phyloP scores from a whole-genome alignment of 2,329 filamentous ascomycete species.

The Penicillium sumatraense region DNA sequence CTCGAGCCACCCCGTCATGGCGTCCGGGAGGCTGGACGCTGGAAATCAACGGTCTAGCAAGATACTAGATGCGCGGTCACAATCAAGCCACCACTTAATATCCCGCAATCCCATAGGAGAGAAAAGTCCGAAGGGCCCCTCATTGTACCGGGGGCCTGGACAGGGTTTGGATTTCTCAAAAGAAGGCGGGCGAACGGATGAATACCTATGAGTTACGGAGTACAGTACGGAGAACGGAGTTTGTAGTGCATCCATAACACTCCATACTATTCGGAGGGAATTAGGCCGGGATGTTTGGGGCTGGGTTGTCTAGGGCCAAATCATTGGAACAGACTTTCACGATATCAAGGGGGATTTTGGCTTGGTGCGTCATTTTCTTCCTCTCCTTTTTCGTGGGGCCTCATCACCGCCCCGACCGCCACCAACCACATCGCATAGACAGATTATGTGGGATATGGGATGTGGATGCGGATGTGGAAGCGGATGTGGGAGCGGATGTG shows the following conservation, averaged over 20 bases:
- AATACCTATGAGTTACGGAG: not conserved
- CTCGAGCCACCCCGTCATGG: slow-evolving; percentile 3
- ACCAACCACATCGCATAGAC: not conserved
- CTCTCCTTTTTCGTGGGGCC: not conserved
- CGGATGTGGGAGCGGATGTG: not conserved
- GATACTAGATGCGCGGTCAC: not conserved
- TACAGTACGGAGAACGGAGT: not conserved
- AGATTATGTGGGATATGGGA: not conserved
- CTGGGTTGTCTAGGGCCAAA: not conserved
- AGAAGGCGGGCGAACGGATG: slow-evolving; percentile 7
- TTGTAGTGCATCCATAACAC: no score
- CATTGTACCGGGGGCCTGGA: slow-evolving; percentile 1
- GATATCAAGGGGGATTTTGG: not conserved
- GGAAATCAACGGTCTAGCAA: not conserved
- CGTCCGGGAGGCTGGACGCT: not conserved
- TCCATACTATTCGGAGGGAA: not conserved
- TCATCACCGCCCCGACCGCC: not conserved
- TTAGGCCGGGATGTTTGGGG: slow-evolving; percentile 1
- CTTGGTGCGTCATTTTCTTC: slow-evolving; percentile 6
- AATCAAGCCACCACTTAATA: slow-evolving; percentile 4
- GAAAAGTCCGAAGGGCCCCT: not conserved
- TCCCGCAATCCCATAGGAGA: not conserved
- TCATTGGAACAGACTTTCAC: not conserved
- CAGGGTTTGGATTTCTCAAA: slow-evolving; percentile 3
- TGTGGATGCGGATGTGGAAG: not conserved